These are phyloP conservation scores for Hemisphaericaspora subhashii DNA, from an alignment of 1,139 yeast species.

Conservation along the genomic window DNA sequence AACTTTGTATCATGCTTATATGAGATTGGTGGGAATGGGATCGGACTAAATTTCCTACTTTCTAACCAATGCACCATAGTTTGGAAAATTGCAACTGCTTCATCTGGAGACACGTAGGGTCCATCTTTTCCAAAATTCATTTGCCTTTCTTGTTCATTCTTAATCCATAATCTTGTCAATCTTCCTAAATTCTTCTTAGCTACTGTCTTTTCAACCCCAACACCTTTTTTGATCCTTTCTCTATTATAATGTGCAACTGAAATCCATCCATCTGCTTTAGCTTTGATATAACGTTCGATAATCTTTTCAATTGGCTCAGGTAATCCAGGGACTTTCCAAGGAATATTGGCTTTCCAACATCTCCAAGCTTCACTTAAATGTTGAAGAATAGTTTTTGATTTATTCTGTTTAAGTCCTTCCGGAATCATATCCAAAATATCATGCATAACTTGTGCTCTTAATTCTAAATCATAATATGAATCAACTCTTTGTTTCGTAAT, in stretches of 20 bases:
- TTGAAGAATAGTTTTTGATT: conserved; percentile 84
- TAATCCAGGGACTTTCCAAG: conserved; percentile 97
- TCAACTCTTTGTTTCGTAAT: conserved; percentile 95
- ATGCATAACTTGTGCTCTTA: conserved; percentile 92
- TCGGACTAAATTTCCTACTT: conserved; percentile 76
- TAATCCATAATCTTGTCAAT: conserved; percentile 87
- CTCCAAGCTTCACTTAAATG: conserved; percentile 99
- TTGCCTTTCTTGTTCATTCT: conserved; percentile 90
- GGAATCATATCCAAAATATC: conserved; percentile 97
- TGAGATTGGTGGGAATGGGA: conserved; percentile 90
- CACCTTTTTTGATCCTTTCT: conserved; percentile 84
- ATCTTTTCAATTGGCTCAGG: conserved; percentile 88
- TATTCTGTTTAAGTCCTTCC: conserved; percentile 85
- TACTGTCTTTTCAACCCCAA: conserved; percentile 89
- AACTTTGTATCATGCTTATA: conserved; percentile 93
- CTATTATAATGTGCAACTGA: conserved; percentile 91
- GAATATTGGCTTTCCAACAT: conserved; percentile 98
- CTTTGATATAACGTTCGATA: conserved; percentile 84
- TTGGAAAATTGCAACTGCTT: conserved; percentile 83
- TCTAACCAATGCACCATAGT: conserved; percentile 95
- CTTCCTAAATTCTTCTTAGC: conserved; percentile 93
- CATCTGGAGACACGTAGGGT: conserved; percentile 81
- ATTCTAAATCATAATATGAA: conserved; percentile 89
- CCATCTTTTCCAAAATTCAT: conserved; percentile 79
- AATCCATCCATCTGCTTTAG: conserved; percentile 97